Percentiles rank a stretch among this genome's conserved stretches.
phyloP scores from a whole-genome alignment of 2,329 filamentous ascomycete genomes.

The Scedosporium apiospermum region DNA sequence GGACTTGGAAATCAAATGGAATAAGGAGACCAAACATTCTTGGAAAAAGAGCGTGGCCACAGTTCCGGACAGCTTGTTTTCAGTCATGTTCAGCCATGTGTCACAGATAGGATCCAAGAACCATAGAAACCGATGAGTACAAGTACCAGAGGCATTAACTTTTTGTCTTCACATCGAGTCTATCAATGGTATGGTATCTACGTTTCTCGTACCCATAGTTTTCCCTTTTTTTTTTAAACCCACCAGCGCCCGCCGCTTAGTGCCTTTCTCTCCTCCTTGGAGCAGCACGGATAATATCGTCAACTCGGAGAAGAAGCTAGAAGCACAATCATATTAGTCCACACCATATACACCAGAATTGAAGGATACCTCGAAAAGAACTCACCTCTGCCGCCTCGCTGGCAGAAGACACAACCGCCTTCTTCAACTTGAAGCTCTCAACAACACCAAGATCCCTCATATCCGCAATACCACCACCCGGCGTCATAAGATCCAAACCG shows the following conservation, averaged over 20 bases:
- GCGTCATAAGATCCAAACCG: conserved; percentile 78
- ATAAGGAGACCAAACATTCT: too few species aligned
- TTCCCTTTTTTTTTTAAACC: neutral
- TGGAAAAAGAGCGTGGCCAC: too few species aligned
- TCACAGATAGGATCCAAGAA: too few species aligned
- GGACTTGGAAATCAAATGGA: too few species aligned
- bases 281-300: conserved; percentile 94
- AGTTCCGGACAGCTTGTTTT: too few species aligned
- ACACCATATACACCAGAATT: neutral
- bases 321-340: conserved; percentile 14
- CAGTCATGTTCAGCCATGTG: too few species aligned
- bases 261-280: conserved; percentile 73
- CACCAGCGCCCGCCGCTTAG: neutral
- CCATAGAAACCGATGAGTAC: too few species aligned
- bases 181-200: neutral
- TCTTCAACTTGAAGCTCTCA: conserved; percentile 98
- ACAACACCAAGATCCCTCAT: conserved; percentile 95
- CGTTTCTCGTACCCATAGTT: neutral
- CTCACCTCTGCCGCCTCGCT: conserved; percentile 93
- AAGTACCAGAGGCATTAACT: too few species aligned
- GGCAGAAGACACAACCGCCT: conserved; percentile 91
- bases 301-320: conserved; percentile 84
- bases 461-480: conserved; percentile 85
- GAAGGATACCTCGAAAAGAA: conserved; percentile 3
- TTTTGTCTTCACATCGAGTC: neutral